Conservation (phyloP, 1,139 yeast genomes). For the Meyerozyma smithsonii region DNA sequence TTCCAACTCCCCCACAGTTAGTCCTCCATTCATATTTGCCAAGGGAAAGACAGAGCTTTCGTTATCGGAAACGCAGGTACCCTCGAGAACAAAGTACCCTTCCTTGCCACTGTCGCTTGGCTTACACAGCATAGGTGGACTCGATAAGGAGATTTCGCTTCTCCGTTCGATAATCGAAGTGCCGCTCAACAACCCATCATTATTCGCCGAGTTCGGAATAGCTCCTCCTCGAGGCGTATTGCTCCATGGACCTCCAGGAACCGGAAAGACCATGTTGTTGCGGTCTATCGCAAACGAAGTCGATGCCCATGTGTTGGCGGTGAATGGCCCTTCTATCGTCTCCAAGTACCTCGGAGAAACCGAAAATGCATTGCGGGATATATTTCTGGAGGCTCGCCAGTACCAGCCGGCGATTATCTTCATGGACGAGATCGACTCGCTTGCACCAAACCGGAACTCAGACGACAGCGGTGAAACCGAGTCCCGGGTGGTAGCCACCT, state of each 20-base stretch:
- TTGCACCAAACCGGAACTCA: slow-evolving; percentile 75
- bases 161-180: slow-evolving; percentile 69
- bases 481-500: slow-evolving; percentile 82
- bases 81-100: slow-evolving; percentile 26
- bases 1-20: slow-evolving; percentile 15
- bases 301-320: slow-evolving; percentile 76
- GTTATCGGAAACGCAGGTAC: slow-evolving; percentile 9
- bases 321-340: slow-evolving; percentile 88
- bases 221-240: slow-evolving; percentile 87
- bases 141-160: slow-evolving; percentile 54
- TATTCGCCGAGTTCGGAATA: slow-evolving; percentile 82
- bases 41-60: slow-evolving; percentile 32
- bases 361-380: slow-evolving; percentile 74
- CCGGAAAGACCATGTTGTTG: slow-evolving; percentile 90
- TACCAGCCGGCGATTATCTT: slow-evolving; percentile 85
- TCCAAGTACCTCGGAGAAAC: slow-evolving; percentile 94
- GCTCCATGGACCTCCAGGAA: slow-evolving; percentile 95
- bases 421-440: slow-evolving; percentile 88
- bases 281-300: slow-evolving; percentile 72
- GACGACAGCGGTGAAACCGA: slow-evolving; percentile 91
- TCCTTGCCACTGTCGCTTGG: slow-evolving; percentile 36
- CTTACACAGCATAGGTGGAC: slow-evolving; percentile 72
- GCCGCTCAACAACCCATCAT: slow-evolving; percentile 72
- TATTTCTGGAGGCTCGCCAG: slow-evolving; percentile 76
- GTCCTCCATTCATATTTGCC: slow-evolving; percentile 45